Evolutionary conservation across 306 rosid species (phyloP).

Genomic region (Pachyrhizus erosus): DNA sequence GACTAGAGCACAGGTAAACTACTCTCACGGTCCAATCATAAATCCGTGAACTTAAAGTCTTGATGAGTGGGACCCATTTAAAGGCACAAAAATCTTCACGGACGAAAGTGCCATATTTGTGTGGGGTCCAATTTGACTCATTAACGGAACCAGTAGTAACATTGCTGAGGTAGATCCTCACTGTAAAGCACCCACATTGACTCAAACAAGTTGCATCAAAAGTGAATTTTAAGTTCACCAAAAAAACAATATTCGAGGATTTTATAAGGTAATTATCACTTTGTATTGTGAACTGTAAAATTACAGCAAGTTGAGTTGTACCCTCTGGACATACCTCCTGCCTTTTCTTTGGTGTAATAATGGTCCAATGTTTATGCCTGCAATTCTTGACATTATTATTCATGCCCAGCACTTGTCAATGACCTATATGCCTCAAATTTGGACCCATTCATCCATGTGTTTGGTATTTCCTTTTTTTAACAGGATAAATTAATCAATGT

Average conservation of each 20-base stretch:
- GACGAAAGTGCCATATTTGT: not conserved
- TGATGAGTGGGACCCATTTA: slow-evolving; percentile 35
- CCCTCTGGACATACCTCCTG: no score
- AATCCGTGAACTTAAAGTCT: slow-evolving; percentile 23
- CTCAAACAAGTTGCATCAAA: not conserved
- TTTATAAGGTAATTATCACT: no score
- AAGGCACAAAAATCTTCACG: not conserved
- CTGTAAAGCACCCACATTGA: slow-evolving; percentile 41
- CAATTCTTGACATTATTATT: slow-evolving; percentile 3
- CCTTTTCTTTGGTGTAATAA: not conserved
- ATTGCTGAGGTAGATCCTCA: slow-evolving; percentile 4
- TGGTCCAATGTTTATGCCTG: not conserved
- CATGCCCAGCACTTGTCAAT: not conserved
- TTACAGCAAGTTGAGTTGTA: not conserved
- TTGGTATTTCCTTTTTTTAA: not conserved
- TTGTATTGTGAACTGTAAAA: not conserved
- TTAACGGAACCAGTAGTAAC: slow-evolving; percentile 14
- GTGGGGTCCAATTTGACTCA: slow-evolving; percentile 20
- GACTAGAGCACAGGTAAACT: not conserved
- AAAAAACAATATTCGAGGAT: not conserved
- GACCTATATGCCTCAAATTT: not conserved
- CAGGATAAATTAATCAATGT: not conserved
- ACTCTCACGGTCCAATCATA: slow-evolving; percentile 27
- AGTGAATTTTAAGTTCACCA: not conserved
- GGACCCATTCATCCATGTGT: not conserved